These are phyloP conservation scores for Lactifluus rugatus DNA, from an alignment of 768 basidiomycete genomes.

Conservation along the genomic window DNA sequence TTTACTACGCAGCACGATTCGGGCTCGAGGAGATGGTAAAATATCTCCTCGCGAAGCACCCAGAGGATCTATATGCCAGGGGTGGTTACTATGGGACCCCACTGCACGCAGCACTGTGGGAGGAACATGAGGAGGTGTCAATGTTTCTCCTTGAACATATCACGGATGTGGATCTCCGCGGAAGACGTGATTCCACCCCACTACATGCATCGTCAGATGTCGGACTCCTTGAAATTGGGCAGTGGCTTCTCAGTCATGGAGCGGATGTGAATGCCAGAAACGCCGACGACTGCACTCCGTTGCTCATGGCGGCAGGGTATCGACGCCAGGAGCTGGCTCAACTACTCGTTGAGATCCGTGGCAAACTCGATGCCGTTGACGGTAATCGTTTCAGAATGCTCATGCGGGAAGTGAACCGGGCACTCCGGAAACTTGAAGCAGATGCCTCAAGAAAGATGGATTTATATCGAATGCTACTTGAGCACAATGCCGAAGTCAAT, in stretches of 20 bases:
- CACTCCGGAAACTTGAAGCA: neutral
- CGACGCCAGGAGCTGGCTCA: neutral
- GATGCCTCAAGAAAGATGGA: neutral
- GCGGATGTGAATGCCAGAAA: neutral
- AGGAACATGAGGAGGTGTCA: neutral
- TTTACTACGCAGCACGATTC: neutral
- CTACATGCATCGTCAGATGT: neutral
- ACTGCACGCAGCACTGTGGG: neutral
- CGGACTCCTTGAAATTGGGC: neutral
- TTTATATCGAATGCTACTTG: neutral
- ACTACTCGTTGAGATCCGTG: too few species aligned
- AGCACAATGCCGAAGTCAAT: neutral
- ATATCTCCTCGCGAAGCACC: neutral
- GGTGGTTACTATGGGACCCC: neutral
- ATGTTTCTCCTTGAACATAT: neutral
- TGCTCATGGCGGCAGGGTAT: neutral
- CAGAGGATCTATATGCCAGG: neutral
- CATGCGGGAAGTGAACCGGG: neutral
- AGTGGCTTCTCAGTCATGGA: neutral
- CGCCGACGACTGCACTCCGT: neutral
- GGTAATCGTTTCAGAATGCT: neutral
- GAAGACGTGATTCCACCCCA: neutral
- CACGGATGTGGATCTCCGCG: neutral
- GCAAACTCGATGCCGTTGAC: neutral
- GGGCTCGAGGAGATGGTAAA: neutral